Evolutionary conservation across 1,284 basidiomycete species (phyloP).

Genomic region (Fomitopsis pinicola): DNA sequence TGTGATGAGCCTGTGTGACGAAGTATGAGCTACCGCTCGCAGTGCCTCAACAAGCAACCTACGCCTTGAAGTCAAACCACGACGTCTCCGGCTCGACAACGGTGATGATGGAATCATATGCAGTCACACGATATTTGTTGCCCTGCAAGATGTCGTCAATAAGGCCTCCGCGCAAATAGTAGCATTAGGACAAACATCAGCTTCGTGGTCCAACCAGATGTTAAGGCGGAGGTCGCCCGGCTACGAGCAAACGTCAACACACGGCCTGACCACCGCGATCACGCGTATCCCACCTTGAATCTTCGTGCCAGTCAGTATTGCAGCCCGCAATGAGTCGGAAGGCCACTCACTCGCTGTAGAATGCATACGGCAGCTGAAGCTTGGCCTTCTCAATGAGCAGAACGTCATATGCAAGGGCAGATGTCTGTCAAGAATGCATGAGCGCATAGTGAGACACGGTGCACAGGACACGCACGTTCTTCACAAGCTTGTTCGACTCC

Average conservation of each 20-base stretch:
- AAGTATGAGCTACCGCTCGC: background rate
- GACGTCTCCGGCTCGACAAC: slow-evolving; percentile 81
- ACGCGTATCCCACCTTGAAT: background rate
- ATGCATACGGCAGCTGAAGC: slow-evolving; percentile 69
- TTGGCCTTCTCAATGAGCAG: slow-evolving; percentile 61
- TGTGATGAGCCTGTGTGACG: slow-evolving; percentile 56
- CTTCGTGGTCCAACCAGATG: slow-evolving; percentile 73
- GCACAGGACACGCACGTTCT: slow-evolving; percentile 48
- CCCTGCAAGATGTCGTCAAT: slow-evolving; percentile 32
- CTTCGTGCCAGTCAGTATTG: slow-evolving; percentile 1
- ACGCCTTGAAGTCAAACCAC: slow-evolving; percentile 82
- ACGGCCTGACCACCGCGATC: background rate
- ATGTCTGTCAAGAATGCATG: slow-evolving; percentile 41
- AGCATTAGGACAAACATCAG: slow-evolving; percentile 45
- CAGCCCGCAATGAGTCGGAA: background rate
- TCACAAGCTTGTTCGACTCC: slow-evolving; percentile 61
- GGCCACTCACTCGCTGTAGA: slow-evolving; percentile 78
- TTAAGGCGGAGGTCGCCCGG: slow-evolving; percentile 77
- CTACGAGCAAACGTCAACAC: slow-evolving; percentile 27
- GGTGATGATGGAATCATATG: slow-evolving; percentile 76
- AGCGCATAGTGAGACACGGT: background rate
- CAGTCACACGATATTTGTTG: slow-evolving; percentile 57
- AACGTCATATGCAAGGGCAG: slow-evolving; percentile 56
- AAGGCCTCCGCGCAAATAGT: background rate
- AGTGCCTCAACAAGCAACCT: slow-evolving; percentile 24